Evolutionary conservation across 1,284 basidiomycete species (phyloP).

Genomic region (Ceratobasidium sp.): DNA sequence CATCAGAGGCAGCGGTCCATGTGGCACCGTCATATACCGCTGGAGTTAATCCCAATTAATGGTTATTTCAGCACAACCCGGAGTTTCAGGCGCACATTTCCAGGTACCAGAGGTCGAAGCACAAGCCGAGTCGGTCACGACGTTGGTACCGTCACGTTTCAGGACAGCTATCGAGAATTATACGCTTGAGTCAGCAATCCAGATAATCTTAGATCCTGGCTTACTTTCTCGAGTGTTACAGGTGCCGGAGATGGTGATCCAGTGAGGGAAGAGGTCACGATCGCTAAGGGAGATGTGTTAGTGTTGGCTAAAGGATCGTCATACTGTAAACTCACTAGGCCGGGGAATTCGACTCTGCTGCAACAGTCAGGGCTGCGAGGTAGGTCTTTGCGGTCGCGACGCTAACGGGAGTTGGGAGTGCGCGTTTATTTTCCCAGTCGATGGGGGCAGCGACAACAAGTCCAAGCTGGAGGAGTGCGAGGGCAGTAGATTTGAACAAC

Average conservation of each 20-base stretch:
- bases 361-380: constrained; percentile 56
- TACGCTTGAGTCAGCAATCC: neutral
- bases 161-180: constrained; percentile 52
- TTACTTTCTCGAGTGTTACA: constrained; percentile 63
- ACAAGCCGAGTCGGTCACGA: constrained; percentile 17
- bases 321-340: constrained; percentile 27
- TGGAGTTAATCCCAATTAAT: constrained; percentile 38
- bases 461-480: constrained; percentile 10
- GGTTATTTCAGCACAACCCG: neutral
- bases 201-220: constrained; percentile 40
- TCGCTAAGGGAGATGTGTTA: constrained; percentile 48
- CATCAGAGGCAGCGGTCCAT: constrained; percentile 63
- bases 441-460: constrained; percentile 11
- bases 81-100: constrained; percentile 1
- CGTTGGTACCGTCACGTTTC: constrained; percentile 58
- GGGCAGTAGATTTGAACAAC: constrained; percentile 19
- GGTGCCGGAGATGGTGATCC: constrained; percentile 58
- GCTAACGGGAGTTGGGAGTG: constrained; percentile 52
- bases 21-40: constrained; percentile 53
- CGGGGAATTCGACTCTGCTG: constrained; percentile 54
- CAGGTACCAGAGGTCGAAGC: constrained; percentile 17
- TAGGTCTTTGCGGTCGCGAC: constrained; percentile 52
- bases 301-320: constrained; percentile 39
- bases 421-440: constrained; percentile 40
- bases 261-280: constrained; percentile 56